These are phyloP conservation scores for Malus hybrid DNA, from an alignment of 331 rosid species.

Conservation along the genomic window DNA sequence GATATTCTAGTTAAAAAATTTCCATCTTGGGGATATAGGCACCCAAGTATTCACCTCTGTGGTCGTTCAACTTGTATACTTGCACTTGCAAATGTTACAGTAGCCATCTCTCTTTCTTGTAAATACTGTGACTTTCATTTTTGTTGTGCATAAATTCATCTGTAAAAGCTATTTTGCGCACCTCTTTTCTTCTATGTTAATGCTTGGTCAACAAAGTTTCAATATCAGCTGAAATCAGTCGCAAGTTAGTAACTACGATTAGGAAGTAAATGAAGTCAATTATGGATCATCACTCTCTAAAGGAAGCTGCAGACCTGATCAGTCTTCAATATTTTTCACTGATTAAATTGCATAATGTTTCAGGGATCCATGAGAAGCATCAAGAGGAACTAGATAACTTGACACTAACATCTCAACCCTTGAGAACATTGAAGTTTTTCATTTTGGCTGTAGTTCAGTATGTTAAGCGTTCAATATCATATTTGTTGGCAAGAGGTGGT, in stretches of 20 bases:
- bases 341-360: constrained; percentile 23
- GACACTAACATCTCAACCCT: constrained; percentile 67
- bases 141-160: not conserved
- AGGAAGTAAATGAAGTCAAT: not conserved
- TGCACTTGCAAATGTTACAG: not conserved
- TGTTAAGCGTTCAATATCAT: constrained; percentile 41
- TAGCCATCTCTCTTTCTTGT: not conserved
- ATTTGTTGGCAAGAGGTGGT: constrained; percentile 77
- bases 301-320: constrained; percentile 7
- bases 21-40: not conserved
- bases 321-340: not conserved
- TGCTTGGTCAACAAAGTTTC: not conserved
- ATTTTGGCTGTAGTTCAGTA: constrained; percentile 58
- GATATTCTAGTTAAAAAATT: not conserved
- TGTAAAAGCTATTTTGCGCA: not conserved
- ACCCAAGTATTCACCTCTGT: not conserved
- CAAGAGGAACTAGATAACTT: constrained; percentile 63
- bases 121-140: not conserved
- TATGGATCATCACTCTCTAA: not conserved
- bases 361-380: constrained; percentile 49
- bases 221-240: not conserved
- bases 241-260: not conserved
- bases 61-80: not conserved
- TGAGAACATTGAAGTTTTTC: constrained; percentile 71
- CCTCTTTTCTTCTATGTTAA: not conserved